Evolutionary conservation across 441 rosid species (phyloP).

Genomic region (Erodium trifolium): DNA sequence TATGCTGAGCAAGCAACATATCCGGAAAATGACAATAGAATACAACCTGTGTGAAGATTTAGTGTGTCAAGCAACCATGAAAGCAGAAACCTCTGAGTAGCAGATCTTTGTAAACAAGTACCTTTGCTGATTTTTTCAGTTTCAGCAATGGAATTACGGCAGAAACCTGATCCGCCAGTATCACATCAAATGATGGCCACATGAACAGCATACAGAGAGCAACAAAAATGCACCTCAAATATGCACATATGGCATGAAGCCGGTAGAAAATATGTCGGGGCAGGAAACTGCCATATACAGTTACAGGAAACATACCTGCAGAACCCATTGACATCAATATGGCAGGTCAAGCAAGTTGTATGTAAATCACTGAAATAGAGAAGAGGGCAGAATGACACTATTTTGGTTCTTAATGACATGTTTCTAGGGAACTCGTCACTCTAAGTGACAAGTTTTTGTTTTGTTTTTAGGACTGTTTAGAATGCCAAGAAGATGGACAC

Average conservation of each 20-base stretch:
- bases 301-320: conserved; percentile 68
- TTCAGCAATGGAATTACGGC: conserved; percentile 71
- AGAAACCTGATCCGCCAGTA: conserved; percentile 78
- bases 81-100: conserved; percentile 10
- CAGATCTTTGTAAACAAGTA: conserved; percentile 19
- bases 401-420: background rate
- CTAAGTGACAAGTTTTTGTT: background rate
- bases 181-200: conserved; percentile 70
- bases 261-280: conserved; percentile 79
- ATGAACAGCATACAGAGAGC: conserved; percentile 62
- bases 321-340: conserved; percentile 1
- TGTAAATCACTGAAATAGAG: background rate
- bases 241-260: conserved; percentile 81
- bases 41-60: conserved; percentile 42
- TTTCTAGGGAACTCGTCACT: background rate
- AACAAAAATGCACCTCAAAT: conserved; percentile 69
- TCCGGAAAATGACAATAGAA: conserved; percentile 97
- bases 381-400: background rate
- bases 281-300: conserved; percentile 72
- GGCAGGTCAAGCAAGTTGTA: conserved; percentile 7
- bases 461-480: background rate
- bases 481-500: background rate
- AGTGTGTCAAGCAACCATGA: conserved; percentile 12
- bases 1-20: conserved; percentile 69
- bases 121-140: conserved; percentile 63